Evolutionary conservation across 2,329 filamentous ascomycete genomes (phyloP).

Genomic region (Fusarium verticillioides): DNA sequence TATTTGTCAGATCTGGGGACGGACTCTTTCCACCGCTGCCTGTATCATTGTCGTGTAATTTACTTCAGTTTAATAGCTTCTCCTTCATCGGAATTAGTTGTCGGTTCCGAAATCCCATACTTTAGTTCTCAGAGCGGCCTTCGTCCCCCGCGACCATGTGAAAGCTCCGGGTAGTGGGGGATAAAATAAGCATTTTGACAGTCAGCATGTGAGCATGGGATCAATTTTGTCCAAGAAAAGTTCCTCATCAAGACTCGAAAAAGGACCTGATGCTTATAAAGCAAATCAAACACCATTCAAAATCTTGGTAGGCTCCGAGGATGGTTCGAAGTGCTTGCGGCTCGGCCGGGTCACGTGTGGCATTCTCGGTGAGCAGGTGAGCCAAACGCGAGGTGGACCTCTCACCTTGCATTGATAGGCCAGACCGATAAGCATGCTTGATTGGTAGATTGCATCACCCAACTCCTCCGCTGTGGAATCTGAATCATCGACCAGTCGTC

Average conservation of each 20-base stretch:
- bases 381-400: background rate
- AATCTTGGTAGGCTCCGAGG: background rate
- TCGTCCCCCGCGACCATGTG: conserved; percentile 34
- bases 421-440: conserved; percentile 1
- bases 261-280: background rate
- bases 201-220: background rate
- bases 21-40: background rate
- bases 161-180: conserved; percentile 17
- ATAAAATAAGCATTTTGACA: background rate
- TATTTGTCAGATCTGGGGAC: background rate
- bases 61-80: background rate
- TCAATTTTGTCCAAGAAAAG: background rate
- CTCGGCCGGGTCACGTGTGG: background rate
- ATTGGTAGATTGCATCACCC: conserved; percentile 39
- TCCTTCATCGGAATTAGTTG: background rate
- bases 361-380: background rate
- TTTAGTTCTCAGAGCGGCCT: conserved; percentile 20
- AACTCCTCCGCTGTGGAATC: conserved; percentile 30
- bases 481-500: conserved; percentile 28
- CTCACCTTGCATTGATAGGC: conserved; percentile 19
- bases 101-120: conserved; percentile 7
- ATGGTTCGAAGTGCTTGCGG: background rate
- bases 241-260: background rate
- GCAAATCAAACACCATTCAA: background rate
- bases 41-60: background rate